Conservation (phyloP, 2,329 filamentous ascomycete species). For the Exophiala sp. region DNA sequence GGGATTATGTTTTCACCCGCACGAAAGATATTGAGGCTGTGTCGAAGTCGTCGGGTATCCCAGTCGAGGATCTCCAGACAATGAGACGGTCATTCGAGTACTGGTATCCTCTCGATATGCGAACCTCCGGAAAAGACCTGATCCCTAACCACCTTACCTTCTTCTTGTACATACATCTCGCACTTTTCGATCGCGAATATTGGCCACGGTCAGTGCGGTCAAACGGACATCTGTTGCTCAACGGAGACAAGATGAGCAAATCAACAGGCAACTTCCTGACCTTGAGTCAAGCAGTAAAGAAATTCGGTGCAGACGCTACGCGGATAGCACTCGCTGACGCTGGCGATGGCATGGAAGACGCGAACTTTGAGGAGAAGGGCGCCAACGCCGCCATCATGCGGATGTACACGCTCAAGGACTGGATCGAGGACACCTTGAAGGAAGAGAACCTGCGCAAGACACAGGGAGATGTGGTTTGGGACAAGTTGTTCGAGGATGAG, state of each 20-base stretch:
- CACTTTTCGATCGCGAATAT: conserved; percentile 81
- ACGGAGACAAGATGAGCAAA: conserved; percentile 98
- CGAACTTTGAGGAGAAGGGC: conserved; percentile 94
- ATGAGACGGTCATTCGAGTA: conserved; percentile 94
- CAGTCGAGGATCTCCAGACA: conserved; percentile 67
- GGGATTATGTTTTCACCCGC: conserved; percentile 90
- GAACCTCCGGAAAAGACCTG: conserved; percentile 86
- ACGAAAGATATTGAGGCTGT: conserved; percentile 66
- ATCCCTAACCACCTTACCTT: conserved; percentile 94
- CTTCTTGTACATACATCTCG: conserved; percentile 89
- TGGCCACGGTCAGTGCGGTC: conserved; percentile 83
- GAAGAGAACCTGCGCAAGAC: conserved; percentile 69
- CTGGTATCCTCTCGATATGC: conserved; percentile 90
- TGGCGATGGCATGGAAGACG: conserved; percentile 89
- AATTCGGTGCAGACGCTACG: conserved; percentile 91
- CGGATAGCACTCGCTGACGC: conserved; percentile 90
- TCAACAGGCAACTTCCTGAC: conserved; percentile 97
- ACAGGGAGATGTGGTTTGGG: conserved; percentile 70
- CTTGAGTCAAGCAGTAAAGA: conserved; percentile 75
- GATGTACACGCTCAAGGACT: conserved; percentile 78
- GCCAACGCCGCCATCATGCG: conserved; percentile 88
- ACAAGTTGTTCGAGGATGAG: conserved; percentile 89
- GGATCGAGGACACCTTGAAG: conserved; percentile 81
- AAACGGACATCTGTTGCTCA: conserved; percentile 90
- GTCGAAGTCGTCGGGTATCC: conserved; percentile 64